A percentile compares a stretch with the other conserved stretches of the same genome.
Evolutionary conservation across 139 green algal species (phyloP).

Genomic region (Chlorella sp.): DNA sequence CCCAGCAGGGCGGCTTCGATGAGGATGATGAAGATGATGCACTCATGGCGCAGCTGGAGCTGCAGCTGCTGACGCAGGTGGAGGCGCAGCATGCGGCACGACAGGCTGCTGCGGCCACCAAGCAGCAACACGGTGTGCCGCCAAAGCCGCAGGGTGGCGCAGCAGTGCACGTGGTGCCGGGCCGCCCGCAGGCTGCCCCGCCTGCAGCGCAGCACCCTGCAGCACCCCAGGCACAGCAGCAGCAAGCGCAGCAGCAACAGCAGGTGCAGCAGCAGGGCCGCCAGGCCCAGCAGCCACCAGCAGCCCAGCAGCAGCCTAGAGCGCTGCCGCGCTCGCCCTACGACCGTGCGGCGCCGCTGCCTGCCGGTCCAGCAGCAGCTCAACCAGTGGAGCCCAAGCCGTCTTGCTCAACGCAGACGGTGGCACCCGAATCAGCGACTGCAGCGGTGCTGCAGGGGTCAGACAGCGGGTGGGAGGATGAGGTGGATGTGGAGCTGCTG

Average conservation of each 20-base stretch:
- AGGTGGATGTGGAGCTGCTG: conserved; percentile 32
- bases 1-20: background rate
- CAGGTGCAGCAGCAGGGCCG: conserved; percentile 1
- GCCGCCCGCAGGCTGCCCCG: conserved; percentile 2
- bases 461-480: conserved; percentile 21
- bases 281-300: background rate
- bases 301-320: background rate
- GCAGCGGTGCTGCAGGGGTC: background rate
- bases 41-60: conserved; percentile 33
- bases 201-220: conserved; percentile 12
- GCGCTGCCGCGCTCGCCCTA: background rate
- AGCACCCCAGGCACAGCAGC: background rate
- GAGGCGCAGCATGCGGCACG: conserved; percentile 16
- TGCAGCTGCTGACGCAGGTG: conserved; percentile 32
- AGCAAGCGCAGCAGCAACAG: conserved; percentile 27
- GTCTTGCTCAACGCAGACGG: background rate
- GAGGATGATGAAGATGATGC: conserved; percentile 38
- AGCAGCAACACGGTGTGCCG: background rate
- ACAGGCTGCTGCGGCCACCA: background rate
- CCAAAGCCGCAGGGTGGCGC: background rate
- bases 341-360: background rate
- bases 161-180: background rate
- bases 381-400: background rate
- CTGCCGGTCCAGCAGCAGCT: background rate
- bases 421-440: background rate